Conservation (phyloP, 2,329 filamentous ascomycete genomes). For the Drechslera avenae region DNA sequence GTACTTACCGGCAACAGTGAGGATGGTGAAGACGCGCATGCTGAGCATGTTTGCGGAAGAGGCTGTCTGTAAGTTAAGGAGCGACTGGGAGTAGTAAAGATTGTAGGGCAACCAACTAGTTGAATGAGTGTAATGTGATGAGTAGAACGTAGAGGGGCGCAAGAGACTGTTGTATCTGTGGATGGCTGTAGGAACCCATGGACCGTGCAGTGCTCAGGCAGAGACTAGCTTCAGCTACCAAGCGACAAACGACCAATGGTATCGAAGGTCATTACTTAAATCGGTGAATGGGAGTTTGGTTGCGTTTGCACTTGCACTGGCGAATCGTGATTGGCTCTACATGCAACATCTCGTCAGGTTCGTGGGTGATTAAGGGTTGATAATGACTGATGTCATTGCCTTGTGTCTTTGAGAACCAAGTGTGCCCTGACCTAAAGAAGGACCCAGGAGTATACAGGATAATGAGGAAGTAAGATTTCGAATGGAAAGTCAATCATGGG, state of each 20-base stretch:
- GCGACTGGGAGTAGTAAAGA: conserved; percentile 2
- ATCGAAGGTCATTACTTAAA: not conserved
- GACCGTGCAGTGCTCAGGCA: conserved; percentile 1
- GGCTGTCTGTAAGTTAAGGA: not conserved
- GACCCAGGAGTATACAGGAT: too few species aligned
- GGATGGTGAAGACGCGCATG: conserved; percentile 15
- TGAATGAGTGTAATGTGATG: conserved; percentile 9
- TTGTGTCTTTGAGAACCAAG: too few species aligned
- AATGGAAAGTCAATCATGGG: too few species aligned
- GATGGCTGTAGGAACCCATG: not conserved
- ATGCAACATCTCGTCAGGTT: not conserved
- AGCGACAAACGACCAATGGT: conserved; percentile 12
- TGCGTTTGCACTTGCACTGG: conserved; percentile 18
- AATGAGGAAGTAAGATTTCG: too few species aligned
- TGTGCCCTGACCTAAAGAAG: too few species aligned
- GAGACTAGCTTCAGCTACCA: conserved; percentile 2
- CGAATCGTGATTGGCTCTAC: not conserved
- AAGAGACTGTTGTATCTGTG: conserved; percentile 7
- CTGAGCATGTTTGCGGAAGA: conserved; percentile 9
- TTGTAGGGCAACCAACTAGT: not conserved
- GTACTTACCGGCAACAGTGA: conserved; percentile 18
- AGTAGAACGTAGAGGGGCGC: not conserved
- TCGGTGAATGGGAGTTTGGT: conserved; percentile 7
- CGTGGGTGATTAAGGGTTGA: too few species aligned
- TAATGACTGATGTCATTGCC: too few species aligned